Evolutionary conservation across 1,284 basidiomycete species (phyloP).

Genomic region (Moesziomyces sp.): DNA sequence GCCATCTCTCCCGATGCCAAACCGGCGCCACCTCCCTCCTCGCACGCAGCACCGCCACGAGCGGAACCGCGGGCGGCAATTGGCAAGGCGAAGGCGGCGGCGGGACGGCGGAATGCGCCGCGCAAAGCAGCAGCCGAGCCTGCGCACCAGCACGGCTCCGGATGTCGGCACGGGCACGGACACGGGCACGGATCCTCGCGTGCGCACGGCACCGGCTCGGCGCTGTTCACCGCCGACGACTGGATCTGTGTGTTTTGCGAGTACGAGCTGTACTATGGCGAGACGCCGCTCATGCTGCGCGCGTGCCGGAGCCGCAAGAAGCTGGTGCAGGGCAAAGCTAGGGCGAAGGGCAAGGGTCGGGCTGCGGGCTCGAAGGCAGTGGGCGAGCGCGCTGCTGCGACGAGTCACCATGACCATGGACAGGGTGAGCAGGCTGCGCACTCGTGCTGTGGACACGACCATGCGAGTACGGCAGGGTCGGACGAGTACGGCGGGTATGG

Average conservation of each 20-base stretch:
- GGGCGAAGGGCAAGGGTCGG: conserved; percentile 58
- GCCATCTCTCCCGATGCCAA: not conserved
- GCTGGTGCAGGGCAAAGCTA: conserved; percentile 59
- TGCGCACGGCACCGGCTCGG: conserved; percentile 24
- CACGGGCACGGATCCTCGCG: conserved; percentile 1
- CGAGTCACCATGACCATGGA: conserved; percentile 16
- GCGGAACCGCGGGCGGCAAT: not conserved
- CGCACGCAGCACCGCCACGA: conserved; percentile 5
- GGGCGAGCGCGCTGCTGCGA: not conserved
- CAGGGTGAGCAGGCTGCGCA: conserved; percentile 7
- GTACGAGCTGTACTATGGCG: conserved; percentile 68
- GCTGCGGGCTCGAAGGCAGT: conserved; percentile 26
- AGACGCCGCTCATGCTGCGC: conserved; percentile 54
- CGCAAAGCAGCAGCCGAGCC: conserved; percentile 63
- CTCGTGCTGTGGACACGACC: conserved; percentile 5
- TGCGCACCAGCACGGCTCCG: conserved; percentile 31
- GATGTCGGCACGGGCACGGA: conserved; percentile 10
- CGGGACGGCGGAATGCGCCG: conserved; percentile 6
- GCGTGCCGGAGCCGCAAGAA: conserved; percentile 64
- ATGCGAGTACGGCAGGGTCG: not conserved
- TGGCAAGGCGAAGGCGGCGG: conserved; percentile 7
- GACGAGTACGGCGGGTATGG: conserved; percentile 6
- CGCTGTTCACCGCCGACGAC: conserved; percentile 45
- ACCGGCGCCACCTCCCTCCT: not conserved
- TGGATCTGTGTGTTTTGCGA: conserved; percentile 69